Conservation (phyloP, 441 rosid species). For the Mallotus japonicus region DNA sequence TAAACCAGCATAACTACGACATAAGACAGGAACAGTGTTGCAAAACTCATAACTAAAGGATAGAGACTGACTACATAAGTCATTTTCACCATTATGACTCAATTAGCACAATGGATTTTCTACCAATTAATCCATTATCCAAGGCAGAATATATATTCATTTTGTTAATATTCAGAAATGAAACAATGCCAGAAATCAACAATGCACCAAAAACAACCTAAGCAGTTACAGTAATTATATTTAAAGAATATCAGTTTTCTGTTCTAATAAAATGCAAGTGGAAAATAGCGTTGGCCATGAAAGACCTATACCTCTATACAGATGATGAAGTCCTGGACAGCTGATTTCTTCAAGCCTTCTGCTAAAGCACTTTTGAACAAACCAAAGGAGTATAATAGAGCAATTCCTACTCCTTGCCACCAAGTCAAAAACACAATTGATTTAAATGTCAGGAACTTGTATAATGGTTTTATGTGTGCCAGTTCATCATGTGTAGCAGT, state of each 20-base stretch:
- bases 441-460: constrained; percentile 90
- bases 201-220: background rate
- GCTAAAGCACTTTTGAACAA: constrained; percentile 83
- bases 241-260: background rate
- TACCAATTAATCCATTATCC: constrained; percentile 9
- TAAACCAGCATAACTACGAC: background rate
- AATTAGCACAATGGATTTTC: background rate
- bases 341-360: constrained; percentile 84
- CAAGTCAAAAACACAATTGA: constrained; percentile 97
- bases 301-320: constrained; percentile 89
- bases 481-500: constrained; percentile 85
- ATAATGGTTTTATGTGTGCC: constrained; percentile 88
- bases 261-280: background rate
- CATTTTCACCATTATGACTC: background rate
- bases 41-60: background rate
- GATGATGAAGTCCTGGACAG: constrained; percentile 95
- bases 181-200: background rate
- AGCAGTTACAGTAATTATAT: background rate
- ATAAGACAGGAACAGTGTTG: background rate
- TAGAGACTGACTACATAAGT: background rate
- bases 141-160: background rate
- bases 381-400: constrained; percentile 78
- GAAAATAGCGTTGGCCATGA: constrained; percentile 1
- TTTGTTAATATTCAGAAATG: background rate
- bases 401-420: constrained; percentile 99